Evolutionary conservation across 495 filamentous ascomycete genomes (phyloP).

Genomic region (Penicillium dipodomyicola): DNA sequence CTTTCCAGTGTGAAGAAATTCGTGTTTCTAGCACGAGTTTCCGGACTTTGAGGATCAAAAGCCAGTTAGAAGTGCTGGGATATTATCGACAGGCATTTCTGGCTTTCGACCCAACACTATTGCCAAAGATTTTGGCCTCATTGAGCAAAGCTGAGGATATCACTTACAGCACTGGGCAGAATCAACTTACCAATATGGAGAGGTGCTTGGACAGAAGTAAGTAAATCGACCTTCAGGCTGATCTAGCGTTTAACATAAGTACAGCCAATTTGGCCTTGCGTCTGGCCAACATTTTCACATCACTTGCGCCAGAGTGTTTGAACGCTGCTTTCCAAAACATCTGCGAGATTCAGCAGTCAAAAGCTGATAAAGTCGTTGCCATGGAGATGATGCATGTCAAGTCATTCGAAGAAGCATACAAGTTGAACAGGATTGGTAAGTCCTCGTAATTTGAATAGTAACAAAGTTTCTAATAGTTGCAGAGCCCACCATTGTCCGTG

Average conservation of each 20-base stretch:
- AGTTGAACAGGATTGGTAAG: neutral
- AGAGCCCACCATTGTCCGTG: neutral
- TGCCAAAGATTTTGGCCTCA: neutral
- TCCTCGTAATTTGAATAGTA: neutral
- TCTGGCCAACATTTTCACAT: neutral
- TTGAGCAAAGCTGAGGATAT: neutral
- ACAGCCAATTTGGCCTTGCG: neutral
- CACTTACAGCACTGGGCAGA: too few relatives aligned
- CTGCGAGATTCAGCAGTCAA: neutral
- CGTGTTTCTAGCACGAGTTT: neutral
- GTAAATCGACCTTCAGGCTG: neutral
- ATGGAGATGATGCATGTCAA: slow-evolving; percentile 2
- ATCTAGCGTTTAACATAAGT: neutral
- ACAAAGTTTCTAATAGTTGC: neutral
- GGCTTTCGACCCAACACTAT: too few relatives aligned
- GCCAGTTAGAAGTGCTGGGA: neutral
- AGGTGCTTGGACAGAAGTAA: neutral
- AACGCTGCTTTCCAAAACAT: neutral
- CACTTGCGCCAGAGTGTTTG: neutral
- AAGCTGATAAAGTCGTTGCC: neutral
- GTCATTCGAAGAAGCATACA: neutral
- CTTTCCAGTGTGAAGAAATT: slow-evolving; percentile 5
- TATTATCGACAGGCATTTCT: too few relatives aligned
- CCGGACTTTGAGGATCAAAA: neutral
- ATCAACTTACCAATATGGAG: too few relatives aligned